These are phyloP conservation scores for Agaricales sp. DNA, from an alignment of 1,284 basidiomycete genomes.

Conservation along the genomic window DNA sequence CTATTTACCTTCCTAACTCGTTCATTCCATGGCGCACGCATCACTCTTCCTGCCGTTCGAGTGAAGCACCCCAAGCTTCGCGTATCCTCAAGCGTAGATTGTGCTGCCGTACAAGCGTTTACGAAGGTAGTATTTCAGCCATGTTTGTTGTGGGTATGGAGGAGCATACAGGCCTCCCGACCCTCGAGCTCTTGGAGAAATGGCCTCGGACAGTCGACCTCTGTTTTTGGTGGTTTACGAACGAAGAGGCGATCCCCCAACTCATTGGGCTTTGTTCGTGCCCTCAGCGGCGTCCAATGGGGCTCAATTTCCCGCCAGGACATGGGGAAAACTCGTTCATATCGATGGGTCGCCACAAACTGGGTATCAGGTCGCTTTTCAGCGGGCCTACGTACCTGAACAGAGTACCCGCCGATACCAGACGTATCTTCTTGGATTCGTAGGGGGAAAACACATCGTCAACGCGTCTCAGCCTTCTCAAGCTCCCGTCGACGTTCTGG, in stretches of 20 bases:
- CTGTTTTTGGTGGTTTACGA: neutral
- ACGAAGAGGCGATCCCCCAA: neutral
- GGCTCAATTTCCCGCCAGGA: neutral
- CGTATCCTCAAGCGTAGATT: too few relatives aligned
- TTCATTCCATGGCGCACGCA: too few relatives aligned
- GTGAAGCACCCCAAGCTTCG: too few relatives aligned
- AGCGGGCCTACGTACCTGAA: neutral
- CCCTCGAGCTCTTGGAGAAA: neutral
- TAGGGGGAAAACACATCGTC: neutral
- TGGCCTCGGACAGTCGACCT: neutral
- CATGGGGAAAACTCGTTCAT: neutral
- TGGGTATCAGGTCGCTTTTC: neutral
- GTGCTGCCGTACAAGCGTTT: too few relatives aligned
- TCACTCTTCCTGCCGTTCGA: too few relatives aligned
- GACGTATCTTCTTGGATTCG: neutral
- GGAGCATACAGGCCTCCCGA: neutral
- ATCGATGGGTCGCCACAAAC: neutral
- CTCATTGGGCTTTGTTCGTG: neutral
- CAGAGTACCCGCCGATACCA: neutral
- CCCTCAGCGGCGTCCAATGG: neutral
- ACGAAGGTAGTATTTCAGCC: neutral
- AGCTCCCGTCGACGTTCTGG: neutral
- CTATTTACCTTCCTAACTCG: too few relatives aligned
- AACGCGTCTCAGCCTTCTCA: neutral
- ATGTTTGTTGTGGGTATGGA: neutral